phyloP scores from a whole-genome alignment of 1,139 yeast species.

The Scheffersomyces segobiensis region DNA sequence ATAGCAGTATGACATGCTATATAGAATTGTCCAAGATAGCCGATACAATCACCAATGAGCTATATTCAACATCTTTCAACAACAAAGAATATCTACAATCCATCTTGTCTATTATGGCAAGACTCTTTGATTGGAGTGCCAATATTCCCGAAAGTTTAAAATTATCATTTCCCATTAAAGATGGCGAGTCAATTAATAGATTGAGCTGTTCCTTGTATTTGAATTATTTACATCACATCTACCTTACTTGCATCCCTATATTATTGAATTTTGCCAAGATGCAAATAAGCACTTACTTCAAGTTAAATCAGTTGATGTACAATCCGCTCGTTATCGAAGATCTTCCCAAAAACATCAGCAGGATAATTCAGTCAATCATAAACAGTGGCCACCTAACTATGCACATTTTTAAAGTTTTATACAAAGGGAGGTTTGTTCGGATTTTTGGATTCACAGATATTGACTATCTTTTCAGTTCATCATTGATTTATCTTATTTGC shows the following conservation, averaged over 20 bases:
- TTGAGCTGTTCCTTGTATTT: conserved; percentile 27
- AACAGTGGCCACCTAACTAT: conserved; percentile 27
- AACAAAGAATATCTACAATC: conserved; percentile 18
- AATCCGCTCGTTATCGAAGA: conserved; percentile 7
- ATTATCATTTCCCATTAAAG: conserved; percentile 11
- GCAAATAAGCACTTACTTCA: conserved; percentile 12
- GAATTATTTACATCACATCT: conserved; percentile 31
- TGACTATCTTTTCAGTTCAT: conserved; percentile 24
- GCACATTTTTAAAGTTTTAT: conserved; percentile 22
- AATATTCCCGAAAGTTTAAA: conserved; percentile 20
- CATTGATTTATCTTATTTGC: conserved; percentile 25
- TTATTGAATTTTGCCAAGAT: conserved; percentile 23
- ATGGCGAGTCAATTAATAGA: conserved; percentile 14
- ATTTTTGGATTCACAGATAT: conserved; percentile 30
- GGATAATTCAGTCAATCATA: conserved; percentile 18
- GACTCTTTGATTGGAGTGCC: conserved; percentile 23
- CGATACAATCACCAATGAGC: conserved; percentile 22
- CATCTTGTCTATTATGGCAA: conserved; percentile 18
- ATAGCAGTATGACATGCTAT: conserved; percentile 18
- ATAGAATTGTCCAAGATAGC: conserved; percentile 27
- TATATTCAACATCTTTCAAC: conserved; percentile 18
- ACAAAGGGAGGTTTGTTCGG: conserved; percentile 19
- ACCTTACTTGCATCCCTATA: conserved; percentile 29
- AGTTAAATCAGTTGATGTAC: conserved; percentile 3
- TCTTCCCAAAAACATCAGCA: conserved; percentile 22